Evolutionary conservation across 129 eudicot genomes (phyloP), one percentile per base, ranked within the genome.

Genomic region (Centaurea solstitialis): DNA sequence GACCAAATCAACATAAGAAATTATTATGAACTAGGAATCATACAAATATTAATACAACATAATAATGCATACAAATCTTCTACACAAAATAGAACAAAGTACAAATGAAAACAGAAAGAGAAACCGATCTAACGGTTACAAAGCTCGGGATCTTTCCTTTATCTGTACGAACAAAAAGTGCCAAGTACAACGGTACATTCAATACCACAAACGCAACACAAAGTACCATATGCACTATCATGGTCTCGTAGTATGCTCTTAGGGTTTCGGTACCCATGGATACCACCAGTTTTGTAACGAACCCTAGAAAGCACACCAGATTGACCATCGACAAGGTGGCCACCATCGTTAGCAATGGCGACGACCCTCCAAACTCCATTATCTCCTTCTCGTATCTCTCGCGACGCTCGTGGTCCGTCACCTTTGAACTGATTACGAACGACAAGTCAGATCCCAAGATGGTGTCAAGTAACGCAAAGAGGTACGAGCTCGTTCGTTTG

Each of bases 281-380:
- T 20, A 39, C 41, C 30, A 26, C 30, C 7, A 73, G 17, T 68
- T 75, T 84, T 57, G 30, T 45, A 22, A 82, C 26, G 73, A 80
- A 18, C 79, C 88, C 86, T 6, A 84, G 11, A 35, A 90, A 80
- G 72, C 94, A 90, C 39, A 89, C 72, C 59, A 94, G 82, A 76
- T 90, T 86, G 71, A 94, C 69, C 93, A 92, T 75, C 3, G 97
- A 91, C 17, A 90, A 11, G 0, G 89, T 73, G 5, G 88, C 70
- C 24, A 92, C 67, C 4, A 81, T 85, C 28, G 88, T 89, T 41
- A 81, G 72, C 92, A 92, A 80, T 1, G 96, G 89, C 0, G 96
- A 90, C 17, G 85, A 53, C 30, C 76, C 82, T 10, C 97, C 99
- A 24, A 94, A 94, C 80, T 92, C 99, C 82, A 94, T 92, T 61